Percentiles rank a stretch among this genome's conserved stretches.
Conservation (phyloP, 805 yeast species). For the Starmerella bacillaris region DNA sequence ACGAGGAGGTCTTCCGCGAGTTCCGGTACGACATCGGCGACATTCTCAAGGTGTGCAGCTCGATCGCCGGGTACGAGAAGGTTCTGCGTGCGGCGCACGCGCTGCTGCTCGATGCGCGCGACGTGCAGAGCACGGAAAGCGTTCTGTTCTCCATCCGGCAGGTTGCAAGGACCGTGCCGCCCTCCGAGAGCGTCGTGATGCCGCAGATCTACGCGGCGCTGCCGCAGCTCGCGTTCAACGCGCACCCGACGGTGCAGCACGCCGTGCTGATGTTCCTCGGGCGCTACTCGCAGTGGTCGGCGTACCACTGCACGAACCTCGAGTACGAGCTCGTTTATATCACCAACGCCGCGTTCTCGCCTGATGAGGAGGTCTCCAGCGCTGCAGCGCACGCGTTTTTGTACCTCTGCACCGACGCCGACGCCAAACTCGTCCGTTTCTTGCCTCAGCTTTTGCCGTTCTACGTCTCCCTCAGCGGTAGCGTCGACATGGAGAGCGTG, state of each 20-base stretch:
- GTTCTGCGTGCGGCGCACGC: constrained; percentile 32
- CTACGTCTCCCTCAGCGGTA: constrained; percentile 38
- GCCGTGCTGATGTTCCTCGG: constrained; percentile 88
- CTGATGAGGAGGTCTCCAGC: constrained; percentile 35
- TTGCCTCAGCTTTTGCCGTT: constrained; percentile 60
- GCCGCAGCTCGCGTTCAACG: constrained; percentile 42
- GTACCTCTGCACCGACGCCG: constrained; percentile 89
- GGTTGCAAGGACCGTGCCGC: constrained; percentile 77
- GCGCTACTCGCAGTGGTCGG: constrained; percentile 92
- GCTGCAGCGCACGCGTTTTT: constrained; percentile 89
- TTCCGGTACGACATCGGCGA: constrained; percentile 96
- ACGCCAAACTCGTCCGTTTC: constrained; percentile 41
- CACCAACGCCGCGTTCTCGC: constrained; percentile 45
- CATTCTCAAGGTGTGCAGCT: constrained; percentile 88
- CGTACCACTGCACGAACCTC: constrained; percentile 63
- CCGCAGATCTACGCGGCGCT: constrained; percentile 61
- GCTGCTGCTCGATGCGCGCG: background rate
- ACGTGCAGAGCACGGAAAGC: constrained; percentile 81
- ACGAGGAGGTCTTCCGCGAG: constrained; percentile 80
- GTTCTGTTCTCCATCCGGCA: constrained; percentile 77
- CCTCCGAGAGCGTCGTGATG: constrained; percentile 40
- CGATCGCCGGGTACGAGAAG: constrained; percentile 58
- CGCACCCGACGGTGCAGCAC: constrained; percentile 70
- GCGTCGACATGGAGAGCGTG: constrained; percentile 48
- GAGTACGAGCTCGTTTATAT: constrained; percentile 74